Evolutionary conservation across 2,329 filamentous ascomycete genomes (phyloP), one percentile per base, ranked within the genome.

Genomic region (Knufia petricola): DNA sequence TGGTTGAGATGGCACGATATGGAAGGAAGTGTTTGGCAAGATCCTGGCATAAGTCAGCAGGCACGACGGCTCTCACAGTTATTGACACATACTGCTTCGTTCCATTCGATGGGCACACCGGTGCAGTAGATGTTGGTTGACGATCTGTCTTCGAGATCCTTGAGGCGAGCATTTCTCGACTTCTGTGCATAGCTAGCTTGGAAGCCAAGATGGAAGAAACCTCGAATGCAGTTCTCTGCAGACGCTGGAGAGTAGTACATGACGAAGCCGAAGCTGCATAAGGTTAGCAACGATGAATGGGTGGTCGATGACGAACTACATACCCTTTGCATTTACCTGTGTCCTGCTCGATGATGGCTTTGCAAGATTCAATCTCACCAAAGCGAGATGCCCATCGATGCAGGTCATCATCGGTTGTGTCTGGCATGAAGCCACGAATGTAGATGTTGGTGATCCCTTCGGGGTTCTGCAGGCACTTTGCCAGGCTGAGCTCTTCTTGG

Each of bases 91-190:
- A 90, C 88, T 59, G 87, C 82, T 72, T 98, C 94, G 46, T 86
- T 94, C 76, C 94, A 81, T 54, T 82, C 80, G 68, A 90, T 89
- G 30, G 92, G 92, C 38, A 98, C 78, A 68, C 96, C 98, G 23
- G 94, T 98, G 54, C 96, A 89, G 68, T 98, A 98, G 55, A 98
- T 78, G 64, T 98, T 98, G 56, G 92, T 96, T 40, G 94, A 96
- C 36, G 69, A 63, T 46, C 85, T 85, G 61, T 98, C 90, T 49
- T 89, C 85, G 62, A 96, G 86, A 39, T 92, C 90, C 76, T 98
- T 96, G 60, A 98, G 84, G 59, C 94, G 88, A 58, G 89, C 89
- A 68, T 98, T 98, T 71, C 96, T 95, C 17, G 90, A 96, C 73
- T 96, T 92, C 85, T 94, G 80, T 59, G 94, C 92, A 70, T 96